These are phyloP conservation scores for Uncinocarpus reesii DNA, from an alignment of 2,329 filamentous ascomycete species.

Conservation along the genomic window DNA sequence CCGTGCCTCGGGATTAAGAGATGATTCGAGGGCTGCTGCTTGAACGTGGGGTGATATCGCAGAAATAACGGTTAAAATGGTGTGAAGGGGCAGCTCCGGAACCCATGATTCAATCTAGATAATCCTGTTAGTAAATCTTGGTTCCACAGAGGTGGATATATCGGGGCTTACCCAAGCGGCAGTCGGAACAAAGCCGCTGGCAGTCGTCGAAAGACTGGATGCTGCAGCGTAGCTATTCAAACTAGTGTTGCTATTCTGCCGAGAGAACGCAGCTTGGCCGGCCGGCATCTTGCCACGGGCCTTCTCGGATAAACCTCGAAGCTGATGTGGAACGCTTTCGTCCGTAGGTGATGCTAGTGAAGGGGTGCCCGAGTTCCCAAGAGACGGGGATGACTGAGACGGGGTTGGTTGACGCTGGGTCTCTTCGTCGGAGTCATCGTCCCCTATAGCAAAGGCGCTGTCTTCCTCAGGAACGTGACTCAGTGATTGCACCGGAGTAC, in stretches of 20 bases:
- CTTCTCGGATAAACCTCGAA: conserved; percentile 93
- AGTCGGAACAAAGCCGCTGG: conserved; percentile 61
- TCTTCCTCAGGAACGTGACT: conserved; percentile 67
- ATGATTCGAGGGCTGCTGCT: conserved; percentile 37
- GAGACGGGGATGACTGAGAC: conserved; percentile 47
- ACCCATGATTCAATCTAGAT: conserved; percentile 78
- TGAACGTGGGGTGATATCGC: conserved; percentile 44
- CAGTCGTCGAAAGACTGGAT: conserved; percentile 45
- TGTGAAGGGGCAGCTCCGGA: conserved; percentile 81
- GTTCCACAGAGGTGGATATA: too few species aligned
- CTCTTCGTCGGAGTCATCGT: conserved; percentile 57
- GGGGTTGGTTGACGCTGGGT: conserved; percentile 56
- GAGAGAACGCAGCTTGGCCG: conserved; percentile 67
- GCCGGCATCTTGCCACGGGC: conserved; percentile 92
- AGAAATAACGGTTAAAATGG: conserved; percentile 66
- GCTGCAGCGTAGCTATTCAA: conserved; percentile 55
- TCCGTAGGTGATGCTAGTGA: conserved; percentile 60
- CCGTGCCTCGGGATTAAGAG: conserved; percentile 32
- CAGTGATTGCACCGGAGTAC: conserved; percentile 43
- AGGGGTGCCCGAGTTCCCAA: conserved; percentile 49
- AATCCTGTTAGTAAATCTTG: not conserved
- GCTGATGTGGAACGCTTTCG: conserved; percentile 69
- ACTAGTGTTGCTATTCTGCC: conserved; percentile 82
- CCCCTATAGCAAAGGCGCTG: conserved; percentile 76
- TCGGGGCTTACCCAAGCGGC: conserved; percentile 53